Evolutionary conservation across 1,139 yeast species (phyloP).

Genomic region (Insectozyma bohioensis): DNA sequence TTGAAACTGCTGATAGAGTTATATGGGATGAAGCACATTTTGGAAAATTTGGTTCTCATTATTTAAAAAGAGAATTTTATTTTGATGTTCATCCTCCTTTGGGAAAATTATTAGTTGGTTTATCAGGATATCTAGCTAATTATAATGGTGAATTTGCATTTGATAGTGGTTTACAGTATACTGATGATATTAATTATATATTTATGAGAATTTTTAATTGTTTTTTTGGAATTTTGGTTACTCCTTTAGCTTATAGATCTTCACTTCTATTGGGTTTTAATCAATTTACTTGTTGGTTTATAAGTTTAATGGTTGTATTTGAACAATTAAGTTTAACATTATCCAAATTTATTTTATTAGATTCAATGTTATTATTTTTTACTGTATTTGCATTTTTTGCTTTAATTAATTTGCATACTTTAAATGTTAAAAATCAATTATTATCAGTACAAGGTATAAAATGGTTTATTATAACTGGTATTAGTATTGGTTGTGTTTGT

Average conservation of each 20-base stretch:
- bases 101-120: constrained; percentile 68
- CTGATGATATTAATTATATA: constrained; percentile 52
- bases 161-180: constrained; percentile 59
- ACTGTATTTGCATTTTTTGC: constrained; percentile 63
- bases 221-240: constrained; percentile 57
- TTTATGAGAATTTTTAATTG: constrained; percentile 70
- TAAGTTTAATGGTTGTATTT: constrained; percentile 59
- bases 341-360: constrained; percentile 70
- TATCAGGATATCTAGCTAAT: constrained; percentile 66
- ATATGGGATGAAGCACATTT: constrained; percentile 98
- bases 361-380: constrained; percentile 70
- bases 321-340: constrained; percentile 67
- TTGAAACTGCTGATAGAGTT: constrained; percentile 63
- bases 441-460: constrained; percentile 45
- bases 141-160: constrained; percentile 66
- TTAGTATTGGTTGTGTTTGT: constrained; percentile 88
- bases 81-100: constrained; percentile 82
- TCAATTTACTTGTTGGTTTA: constrained; percentile 49
- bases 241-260: constrained; percentile 65
- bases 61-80: constrained; percentile 63
- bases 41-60: constrained; percentile 65
- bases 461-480: constrained; percentile 70
- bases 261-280: constrained; percentile 49
- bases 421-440: constrained; percentile 37
- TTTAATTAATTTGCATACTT: constrained; percentile 52